phyloP scores from a whole-genome alignment of 2,329 filamentous ascomycete genomes.

The Fusarium sp. region DNA sequence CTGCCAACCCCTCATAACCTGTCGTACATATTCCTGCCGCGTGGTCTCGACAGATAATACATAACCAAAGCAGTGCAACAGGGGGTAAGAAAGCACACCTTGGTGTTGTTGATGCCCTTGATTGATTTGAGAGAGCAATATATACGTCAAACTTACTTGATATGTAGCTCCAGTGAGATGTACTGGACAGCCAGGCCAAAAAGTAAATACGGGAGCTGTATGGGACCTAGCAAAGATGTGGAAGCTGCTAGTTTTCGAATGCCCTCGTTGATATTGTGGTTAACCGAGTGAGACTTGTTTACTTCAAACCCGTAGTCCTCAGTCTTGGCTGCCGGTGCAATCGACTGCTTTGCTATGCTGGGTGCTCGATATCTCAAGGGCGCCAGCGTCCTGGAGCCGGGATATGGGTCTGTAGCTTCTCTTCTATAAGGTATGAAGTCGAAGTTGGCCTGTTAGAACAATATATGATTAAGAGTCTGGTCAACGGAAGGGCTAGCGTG shows the following conservation, averaged over 20 bases:
- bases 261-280: background rate
- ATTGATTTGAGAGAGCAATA: background rate
- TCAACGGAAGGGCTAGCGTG: background rate
- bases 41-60: background rate
- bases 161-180: background rate
- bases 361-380: background rate
- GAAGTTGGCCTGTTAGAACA: background rate
- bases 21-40: background rate
- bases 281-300: background rate
- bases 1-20: background rate
- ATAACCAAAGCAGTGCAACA: background rate
- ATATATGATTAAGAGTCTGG: background rate
- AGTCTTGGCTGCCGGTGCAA: background rate
- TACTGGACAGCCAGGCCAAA: background rate
- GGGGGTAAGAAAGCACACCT: background rate
- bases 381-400: background rate
- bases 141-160: conserved; percentile 8
- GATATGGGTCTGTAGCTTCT: background rate
- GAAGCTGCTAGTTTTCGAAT: background rate
- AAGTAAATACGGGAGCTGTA: background rate
- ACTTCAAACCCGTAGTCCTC: background rate
- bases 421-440: background rate
- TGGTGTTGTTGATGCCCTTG: background rate
- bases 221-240: background rate
- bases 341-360: background rate